Percentiles rank a stretch among this genome's conserved stretches.
These are phyloP conservation scores for Fraxinus baroniana DNA, from an alignment of 305 asterid species.

Conservation along the genomic window DNA sequence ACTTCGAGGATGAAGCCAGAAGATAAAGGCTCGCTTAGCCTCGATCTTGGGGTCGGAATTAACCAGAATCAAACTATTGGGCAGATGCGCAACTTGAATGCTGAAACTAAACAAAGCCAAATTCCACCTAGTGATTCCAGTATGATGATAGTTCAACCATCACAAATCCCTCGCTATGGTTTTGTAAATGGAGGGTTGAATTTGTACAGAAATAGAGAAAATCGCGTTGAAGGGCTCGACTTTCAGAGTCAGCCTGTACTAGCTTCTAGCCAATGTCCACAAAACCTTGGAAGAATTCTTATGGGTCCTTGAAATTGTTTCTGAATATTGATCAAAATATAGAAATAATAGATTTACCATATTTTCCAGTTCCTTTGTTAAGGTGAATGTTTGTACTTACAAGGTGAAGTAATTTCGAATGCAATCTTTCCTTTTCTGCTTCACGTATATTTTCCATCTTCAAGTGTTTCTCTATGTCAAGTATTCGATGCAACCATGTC, in stretches of 20 bases:
- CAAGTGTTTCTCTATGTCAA: background rate
- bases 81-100: constrained; percentile 33
- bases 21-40: constrained; percentile 52
- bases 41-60: constrained; percentile 84
- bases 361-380: constrained; percentile 25
- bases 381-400: constrained; percentile 14
- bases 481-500: background rate
- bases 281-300: constrained; percentile 72
- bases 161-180: constrained; percentile 51
- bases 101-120: constrained; percentile 36
- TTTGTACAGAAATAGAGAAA: constrained; percentile 53
- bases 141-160: constrained; percentile 44
- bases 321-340: constrained; percentile 24
- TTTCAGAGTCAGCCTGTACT: constrained; percentile 56
- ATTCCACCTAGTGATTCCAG: constrained; percentile 31
- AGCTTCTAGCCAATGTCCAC: constrained; percentile 65
- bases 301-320: constrained; percentile 60
- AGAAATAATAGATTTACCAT: constrained; percentile 26
- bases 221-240: constrained; percentile 46
- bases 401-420: constrained; percentile 24
- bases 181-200: constrained; percentile 61
- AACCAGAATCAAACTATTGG: constrained; percentile 41
- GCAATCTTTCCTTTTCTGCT: background rate
- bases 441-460: background rate
- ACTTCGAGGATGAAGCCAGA: constrained; percentile 45